Base-by-base conservation (phyloP, 1,284 basidiomycete species). In the Apiotrichum mycotoxinovorans region DNA sequence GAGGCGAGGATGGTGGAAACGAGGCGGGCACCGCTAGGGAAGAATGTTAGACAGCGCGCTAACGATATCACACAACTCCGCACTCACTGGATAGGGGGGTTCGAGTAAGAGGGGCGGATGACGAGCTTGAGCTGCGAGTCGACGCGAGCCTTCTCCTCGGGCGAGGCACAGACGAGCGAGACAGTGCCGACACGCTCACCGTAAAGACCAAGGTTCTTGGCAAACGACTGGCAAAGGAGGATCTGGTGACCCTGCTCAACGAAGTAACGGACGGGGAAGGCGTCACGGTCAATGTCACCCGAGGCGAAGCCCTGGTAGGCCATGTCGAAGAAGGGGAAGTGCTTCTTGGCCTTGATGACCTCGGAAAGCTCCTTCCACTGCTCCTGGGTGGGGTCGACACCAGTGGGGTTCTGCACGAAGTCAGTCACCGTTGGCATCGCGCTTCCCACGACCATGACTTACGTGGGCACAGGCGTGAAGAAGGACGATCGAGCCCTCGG, bases 121-220 rank as follows among this genome's bases (percentile, higher is more conserved):
- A 97, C 81, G 69, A 98, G 96, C 83, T 97, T 97, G 73, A 94
- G 78, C 79, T 98, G 96, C 75, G 88, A 91, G 77, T 92, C 87
- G 51, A 95, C 86, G 51, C 92, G 86, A 48, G 87, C 89, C 76
- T 87, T 91, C 78, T 96, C 92, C 64, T 89, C 89, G 49, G 85
- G 80, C 64, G 83, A 84, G 58, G 79, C 76, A 45, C 85, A 85
- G 51, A 88, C 85, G 67, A 97, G 77, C 23, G 91, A 93, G 83
- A 98, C 91, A n/a, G 90, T 88, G 22, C 94, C 94, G 57, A 91
- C 90, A 73, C 94, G 90, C 79, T 97, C 94, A 65, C 94, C 96
- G 77, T 98, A 98, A 40, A 98, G 83, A 60, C 96, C 95, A 84
- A 97, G 95, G 82, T 98, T 99, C 49, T 99, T 99, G 54, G 96